These are phyloP conservation scores for Candida xiaguanensis DNA, from an alignment of 805 yeast genomes.

Conservation along the genomic window DNA sequence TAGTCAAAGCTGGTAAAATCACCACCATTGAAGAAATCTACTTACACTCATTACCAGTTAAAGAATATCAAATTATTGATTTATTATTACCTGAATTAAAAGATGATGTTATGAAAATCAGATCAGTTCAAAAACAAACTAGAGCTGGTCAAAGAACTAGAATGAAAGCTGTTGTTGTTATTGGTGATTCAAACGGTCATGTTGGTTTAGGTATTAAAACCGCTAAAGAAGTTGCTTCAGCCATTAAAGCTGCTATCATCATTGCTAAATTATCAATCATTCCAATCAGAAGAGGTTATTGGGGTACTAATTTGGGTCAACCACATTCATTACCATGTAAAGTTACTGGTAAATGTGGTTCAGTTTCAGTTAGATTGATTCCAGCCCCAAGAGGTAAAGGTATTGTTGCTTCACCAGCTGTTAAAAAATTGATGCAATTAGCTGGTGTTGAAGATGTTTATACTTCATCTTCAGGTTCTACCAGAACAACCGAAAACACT, in stretches of 20 bases:
- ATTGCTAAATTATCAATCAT: constrained; percentile 98
- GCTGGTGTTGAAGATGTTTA: constrained; percentile 99
- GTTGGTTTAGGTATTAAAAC: constrained; percentile 99
- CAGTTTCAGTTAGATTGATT: constrained; percentile 95
- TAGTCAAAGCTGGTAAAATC: constrained; percentile 98
- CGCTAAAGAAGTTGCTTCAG: constrained; percentile 99
- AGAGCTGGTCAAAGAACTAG: constrained; percentile 99
- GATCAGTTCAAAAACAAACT: constrained; percentile 99
- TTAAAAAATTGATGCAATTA: constrained; percentile 96
- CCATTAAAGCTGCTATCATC: constrained; percentile 99
- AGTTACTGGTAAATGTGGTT: constrained; percentile 99
- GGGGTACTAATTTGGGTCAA: constrained; percentile 99
- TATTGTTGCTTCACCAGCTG: constrained; percentile 99
- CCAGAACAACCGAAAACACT: constrained; percentile 99
- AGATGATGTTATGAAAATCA: constrained; percentile 99
- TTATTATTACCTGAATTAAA: constrained; percentile 89
- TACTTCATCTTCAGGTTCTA: constrained; percentile 97
- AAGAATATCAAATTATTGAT: constrained; percentile 99
- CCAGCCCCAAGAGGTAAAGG: constrained; percentile 99
- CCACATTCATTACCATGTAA: constrained; percentile 98
- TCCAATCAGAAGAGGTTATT: constrained; percentile 99
- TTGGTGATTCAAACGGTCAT: constrained; percentile 99
- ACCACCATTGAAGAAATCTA: constrained; percentile 95
- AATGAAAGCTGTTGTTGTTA: constrained; percentile 99
- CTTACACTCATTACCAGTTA: constrained; percentile 98